Conservation (phyloP, 2,329 filamentous ascomycete species). For the Phialocephala subalpina region DNA sequence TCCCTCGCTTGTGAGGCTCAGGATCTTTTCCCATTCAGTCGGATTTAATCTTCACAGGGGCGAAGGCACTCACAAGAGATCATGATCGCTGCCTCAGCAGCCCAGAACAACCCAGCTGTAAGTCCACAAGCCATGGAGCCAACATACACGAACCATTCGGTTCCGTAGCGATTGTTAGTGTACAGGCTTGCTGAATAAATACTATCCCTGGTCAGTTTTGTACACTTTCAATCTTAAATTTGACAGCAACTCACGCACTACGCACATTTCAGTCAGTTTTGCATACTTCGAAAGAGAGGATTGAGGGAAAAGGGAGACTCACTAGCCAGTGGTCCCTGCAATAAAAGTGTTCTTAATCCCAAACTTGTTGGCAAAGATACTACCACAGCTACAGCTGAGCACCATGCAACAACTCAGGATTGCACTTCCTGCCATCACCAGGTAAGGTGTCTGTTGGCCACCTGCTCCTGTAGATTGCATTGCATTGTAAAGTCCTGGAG, state of each 20-base stretch:
- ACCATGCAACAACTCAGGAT: constrained; percentile 53
- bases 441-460: constrained; percentile 41
- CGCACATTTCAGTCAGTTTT: neutral
- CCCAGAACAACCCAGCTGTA: constrained; percentile 51
- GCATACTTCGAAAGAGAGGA: neutral
- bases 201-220: constrained; percentile 32
- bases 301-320: neutral
- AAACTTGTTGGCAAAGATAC: constrained; percentile 45
- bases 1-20: constrained; percentile 38
- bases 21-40: constrained; percentile 37
- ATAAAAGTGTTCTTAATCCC: constrained; percentile 49
- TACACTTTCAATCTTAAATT: no score
- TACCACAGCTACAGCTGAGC: constrained; percentile 49
- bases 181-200: constrained; percentile 50
- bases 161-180: constrained; percentile 47
- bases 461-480: constrained; percentile 52
- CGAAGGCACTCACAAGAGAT: constrained; percentile 40
- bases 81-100: constrained; percentile 50
- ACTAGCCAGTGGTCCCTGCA: constrained; percentile 49
- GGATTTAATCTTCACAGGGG: neutral
- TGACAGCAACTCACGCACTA: neutral
- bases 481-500: constrained; percentile 51
- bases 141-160: constrained; percentile 51
- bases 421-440: constrained; percentile 60
- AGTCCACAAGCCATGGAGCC: constrained; percentile 49